Percentiles rank a stretch among this genome's conserved stretches.
Conservation (phyloP, 2,329 filamentous ascomycete species). For the Aureobasidium sp. region DNA sequence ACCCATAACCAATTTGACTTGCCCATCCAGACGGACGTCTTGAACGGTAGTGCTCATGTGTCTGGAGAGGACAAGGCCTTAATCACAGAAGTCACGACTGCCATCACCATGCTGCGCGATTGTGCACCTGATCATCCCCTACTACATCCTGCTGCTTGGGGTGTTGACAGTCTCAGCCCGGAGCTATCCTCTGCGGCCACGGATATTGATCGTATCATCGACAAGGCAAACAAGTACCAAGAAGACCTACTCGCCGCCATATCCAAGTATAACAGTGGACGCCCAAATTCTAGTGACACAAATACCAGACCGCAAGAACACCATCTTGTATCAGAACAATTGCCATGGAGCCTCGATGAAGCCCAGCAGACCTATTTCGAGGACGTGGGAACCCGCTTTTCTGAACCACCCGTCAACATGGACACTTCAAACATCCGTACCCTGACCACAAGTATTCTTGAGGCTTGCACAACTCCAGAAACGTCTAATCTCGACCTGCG, state of each 20-base stretch:
- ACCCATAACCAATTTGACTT: conserved; percentile 40
- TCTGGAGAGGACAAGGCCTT: background rate
- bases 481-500: background rate
- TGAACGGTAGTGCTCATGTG: background rate
- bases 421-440: background rate
- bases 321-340: background rate
- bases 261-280: background rate
- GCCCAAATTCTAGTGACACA: background rate
- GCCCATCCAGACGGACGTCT: conserved; percentile 47
- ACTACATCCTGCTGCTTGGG: background rate
- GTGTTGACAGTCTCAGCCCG: background rate
- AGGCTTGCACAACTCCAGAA: background rate
- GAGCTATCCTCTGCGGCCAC: background rate
- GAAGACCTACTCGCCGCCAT: conserved; percentile 14
- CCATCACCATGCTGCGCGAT: background rate
- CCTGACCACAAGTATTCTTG: background rate
- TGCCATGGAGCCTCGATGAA: conserved; percentile 50
- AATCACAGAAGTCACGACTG: conserved; percentile 8
- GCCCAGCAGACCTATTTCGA: conserved; percentile 42
- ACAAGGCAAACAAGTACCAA: conserved; percentile 16
- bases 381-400: background rate
- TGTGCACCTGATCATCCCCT: conserved; percentile 12
- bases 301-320: background rate
- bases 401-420: background rate
- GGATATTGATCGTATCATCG: conserved; percentile 4